Evolutionary conservation across 176 grass and related monocot genomes (phyloP), one percentile per base, ranked within the genome.

Genomic region (Phoenix roebelenii): DNA sequence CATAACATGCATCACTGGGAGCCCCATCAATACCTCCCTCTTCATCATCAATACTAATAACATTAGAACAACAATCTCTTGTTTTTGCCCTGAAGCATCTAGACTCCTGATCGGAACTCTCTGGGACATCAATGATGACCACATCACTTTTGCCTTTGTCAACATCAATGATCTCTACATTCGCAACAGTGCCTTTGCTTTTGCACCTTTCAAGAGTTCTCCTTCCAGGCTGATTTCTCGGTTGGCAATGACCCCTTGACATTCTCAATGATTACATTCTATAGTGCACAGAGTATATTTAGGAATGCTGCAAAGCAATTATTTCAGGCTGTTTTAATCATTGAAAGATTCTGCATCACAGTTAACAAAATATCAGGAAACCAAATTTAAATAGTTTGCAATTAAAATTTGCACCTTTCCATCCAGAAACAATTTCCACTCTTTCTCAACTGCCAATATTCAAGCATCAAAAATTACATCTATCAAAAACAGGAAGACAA

Each of bases 31-130:
- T 60, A 53, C 44, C 70, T 73, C 30, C 85, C 0, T 96, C 92
- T 14, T 88, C 76, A 4, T 97, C 93, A 70, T 91, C 93, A 66
- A 97, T 61, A 57, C 75, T 72, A 61, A 97, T 92, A 60, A 97
- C 80, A 35, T 68, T 61, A 18, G 69, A 49, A 9, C 35, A 76
- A 26, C 16, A 54, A 49, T 30, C 72, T 35, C 60, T 60, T 60
- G 6, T 35, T 35, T 74, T 82, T 59, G 63, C 76, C 19, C 24
- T 72, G 20, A 15, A 67, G 19, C 56, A 76, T 19, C 35, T 70
- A 49, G 72, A 57, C 16, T 39, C 15, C 12, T 52, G 26, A 22
- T 39, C 15, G 19, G 74, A 83, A 51, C 50, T 57, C 23, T 61
- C 74, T 12, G 80, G 63, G 4, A 25, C 57, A 49, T 83, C 74